Conservation (phyloP, 2,329 filamentous ascomycete genomes). For the Exophiala sp. region DNA sequence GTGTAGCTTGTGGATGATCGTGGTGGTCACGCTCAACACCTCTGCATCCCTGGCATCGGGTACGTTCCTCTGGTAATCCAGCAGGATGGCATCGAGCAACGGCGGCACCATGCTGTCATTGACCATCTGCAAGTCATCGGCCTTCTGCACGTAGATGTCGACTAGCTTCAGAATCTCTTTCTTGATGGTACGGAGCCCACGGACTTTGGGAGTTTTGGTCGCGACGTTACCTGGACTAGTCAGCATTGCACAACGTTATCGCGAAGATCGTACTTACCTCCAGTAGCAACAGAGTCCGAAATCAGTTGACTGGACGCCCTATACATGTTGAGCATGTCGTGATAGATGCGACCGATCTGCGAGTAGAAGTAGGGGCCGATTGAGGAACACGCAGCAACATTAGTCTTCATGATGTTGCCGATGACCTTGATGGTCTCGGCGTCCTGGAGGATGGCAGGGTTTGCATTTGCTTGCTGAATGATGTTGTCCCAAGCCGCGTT, state of each 20-base stretch:
- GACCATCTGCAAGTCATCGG: conserved; percentile 90
- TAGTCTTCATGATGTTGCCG: conserved; percentile 99
- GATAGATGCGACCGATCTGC: conserved; percentile 93
- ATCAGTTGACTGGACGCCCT: conserved; percentile 94
- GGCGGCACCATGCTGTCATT: conserved; percentile 93
- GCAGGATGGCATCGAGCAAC: conserved; percentile 82
- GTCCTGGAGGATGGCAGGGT: conserved; percentile 83
- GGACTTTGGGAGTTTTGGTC: conserved; percentile 94
- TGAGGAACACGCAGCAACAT: conserved; percentile 95
- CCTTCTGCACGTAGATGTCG: conserved; percentile 96
- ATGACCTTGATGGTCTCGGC: conserved; percentile 96
- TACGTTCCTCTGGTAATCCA: conserved; percentile 97
- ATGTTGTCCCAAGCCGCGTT: conserved; percentile 95
- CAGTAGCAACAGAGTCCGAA: conserved; percentile 79
- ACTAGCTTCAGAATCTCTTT: conserved; percentile 99
- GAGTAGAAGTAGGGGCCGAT: conserved; percentile 97
- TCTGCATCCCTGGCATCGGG: conserved; percentile 92
- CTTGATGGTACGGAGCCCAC: conserved; percentile 93
- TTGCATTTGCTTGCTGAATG: conserved; percentile 76
- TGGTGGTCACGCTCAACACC: conserved; percentile 94
- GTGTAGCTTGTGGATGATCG: conserved; percentile 91
- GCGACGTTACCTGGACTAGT: conserved; percentile 66
- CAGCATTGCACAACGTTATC: conserved; percentile 18
- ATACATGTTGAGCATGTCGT: conserved; percentile 99
- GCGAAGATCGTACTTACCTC: conserved; percentile 53